These are phyloP conservation scores for Rhodomyrtus psidioides DNA, from an alignment of 441 rosid species.

Conservation along the genomic window DNA sequence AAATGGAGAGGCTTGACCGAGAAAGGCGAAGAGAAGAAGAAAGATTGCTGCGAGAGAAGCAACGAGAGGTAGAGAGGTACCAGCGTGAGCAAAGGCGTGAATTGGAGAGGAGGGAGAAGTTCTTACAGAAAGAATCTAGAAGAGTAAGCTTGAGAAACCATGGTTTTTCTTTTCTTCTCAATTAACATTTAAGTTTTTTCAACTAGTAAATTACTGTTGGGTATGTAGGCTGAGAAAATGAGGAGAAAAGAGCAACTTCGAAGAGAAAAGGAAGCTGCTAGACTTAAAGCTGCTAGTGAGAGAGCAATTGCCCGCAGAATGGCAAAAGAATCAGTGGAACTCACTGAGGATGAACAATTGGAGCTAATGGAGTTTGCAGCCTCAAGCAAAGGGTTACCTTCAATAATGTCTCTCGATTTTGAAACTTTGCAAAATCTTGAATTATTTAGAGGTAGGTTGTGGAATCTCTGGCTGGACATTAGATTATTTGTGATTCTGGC, in stretches of 20 bases:
- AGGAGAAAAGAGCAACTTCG: constrained; percentile 82
- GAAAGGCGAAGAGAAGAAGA: constrained; percentile 95
- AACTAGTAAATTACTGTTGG: constrained; percentile 1
- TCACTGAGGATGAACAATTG: constrained; percentile 78
- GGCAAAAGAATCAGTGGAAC: constrained; percentile 87
- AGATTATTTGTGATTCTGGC: neutral
- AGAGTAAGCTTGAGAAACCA: constrained; percentile 41
- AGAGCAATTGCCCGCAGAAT: constrained; percentile 88
- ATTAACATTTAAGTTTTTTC: neutral
- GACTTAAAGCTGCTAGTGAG: constrained; percentile 87
- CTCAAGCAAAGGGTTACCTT: constrained; percentile 59
- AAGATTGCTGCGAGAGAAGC: constrained; percentile 79
- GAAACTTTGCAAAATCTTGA: constrained; percentile 78
- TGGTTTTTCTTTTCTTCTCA: neutral
- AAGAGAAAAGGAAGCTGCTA: constrained; percentile 72
- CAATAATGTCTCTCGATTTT: constrained; percentile 55
- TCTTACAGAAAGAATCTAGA: constrained; percentile 69
- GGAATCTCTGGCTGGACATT: neutral
- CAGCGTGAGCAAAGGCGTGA: constrained; percentile 85
- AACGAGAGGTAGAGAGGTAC: constrained; percentile 88
- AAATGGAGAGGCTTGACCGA: constrained; percentile 87
- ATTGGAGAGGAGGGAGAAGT: constrained; percentile 81
- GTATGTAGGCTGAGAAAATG: constrained; percentile 73
- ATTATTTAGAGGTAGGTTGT: constrained; percentile 51
- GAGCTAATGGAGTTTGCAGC: constrained; percentile 95